Percentiles rank a stretch among this genome's conserved stretches.
Evolutionary conservation across 441 rosid genomes (phyloP).

Genomic region (Pelargonium fulgidum): DNA sequence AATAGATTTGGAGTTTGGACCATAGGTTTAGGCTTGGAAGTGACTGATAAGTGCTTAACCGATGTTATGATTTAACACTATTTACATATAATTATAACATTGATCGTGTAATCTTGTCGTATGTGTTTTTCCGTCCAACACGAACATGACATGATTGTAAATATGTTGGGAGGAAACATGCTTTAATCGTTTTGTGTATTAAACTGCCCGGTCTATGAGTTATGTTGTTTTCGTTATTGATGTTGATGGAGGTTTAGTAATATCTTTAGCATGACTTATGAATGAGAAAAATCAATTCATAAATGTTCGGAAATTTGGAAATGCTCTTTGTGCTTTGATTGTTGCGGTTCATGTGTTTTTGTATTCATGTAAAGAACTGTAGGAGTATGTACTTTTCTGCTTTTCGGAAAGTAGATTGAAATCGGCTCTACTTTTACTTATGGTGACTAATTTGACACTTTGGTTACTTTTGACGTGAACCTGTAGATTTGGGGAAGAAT

Average conservation of each 20-base stretch:
- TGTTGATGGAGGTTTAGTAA: neutral
- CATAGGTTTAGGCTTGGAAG: too few species aligned
- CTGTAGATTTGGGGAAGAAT: conserved; percentile 22
- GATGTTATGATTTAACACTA: too few species aligned
- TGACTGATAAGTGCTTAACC: too few species aligned
- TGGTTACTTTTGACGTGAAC: conserved; percentile 12
- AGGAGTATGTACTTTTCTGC: neutral
- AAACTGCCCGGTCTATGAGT: too few species aligned
- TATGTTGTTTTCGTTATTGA: neutral
- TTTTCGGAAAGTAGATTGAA: neutral
- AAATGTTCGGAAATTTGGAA: too few species aligned
- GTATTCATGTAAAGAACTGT: neutral
- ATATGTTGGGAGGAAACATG: too few species aligned
- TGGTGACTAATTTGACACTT: neutral
- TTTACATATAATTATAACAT: too few species aligned
- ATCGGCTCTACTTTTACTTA: neutral
- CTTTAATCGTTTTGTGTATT: too few species aligned
- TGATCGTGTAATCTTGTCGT: too few species aligned
- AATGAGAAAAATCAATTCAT: neutral
- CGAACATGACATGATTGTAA: too few species aligned
- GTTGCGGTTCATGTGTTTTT: neutral
- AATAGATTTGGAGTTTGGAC: too few species aligned
- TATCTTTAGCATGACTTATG: neutral
- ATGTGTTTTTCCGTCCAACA: too few species aligned
- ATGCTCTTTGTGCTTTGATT: neutral